Conservation (phyloP, 1,139 yeast species). For the Taphrina populina region DNA sequence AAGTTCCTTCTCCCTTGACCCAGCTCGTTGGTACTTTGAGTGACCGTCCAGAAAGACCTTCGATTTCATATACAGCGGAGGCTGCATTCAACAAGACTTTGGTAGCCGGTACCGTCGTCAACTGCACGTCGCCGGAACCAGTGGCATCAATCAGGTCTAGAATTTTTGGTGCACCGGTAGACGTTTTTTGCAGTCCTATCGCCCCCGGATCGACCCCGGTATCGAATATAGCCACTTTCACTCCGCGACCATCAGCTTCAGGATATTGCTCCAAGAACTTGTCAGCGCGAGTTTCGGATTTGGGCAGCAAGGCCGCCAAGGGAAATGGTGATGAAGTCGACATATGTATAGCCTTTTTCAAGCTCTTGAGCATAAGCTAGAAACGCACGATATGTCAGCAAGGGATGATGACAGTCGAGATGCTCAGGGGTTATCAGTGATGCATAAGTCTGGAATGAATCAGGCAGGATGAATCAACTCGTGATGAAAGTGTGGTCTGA, state of each 20-base stretch:
- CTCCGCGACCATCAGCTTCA: slow-evolving; percentile 36
- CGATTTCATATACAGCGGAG: slow-evolving; percentile 1
- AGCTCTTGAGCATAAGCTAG: slow-evolving; percentile 8
- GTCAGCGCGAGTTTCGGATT: slow-evolving; percentile 35
- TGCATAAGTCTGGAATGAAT: too few relatives aligned
- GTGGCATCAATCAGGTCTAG: slow-evolving; percentile 36
- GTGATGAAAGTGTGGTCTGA: too few relatives aligned
- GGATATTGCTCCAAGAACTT: slow-evolving; percentile 34
- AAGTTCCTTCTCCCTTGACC: slow-evolving; percentile 33
- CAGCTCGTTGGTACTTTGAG: slow-evolving; percentile 33
- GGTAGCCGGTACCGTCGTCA: slow-evolving; percentile 1
- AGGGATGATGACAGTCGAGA: too few relatives aligned
- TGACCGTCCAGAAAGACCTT: slow-evolving; percentile 35
- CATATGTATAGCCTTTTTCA: slow-evolving; percentile 6
- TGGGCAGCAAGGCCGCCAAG: slow-evolving; percentile 15
- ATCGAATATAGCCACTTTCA: slow-evolving; percentile 36
- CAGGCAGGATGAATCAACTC: too few relatives aligned
- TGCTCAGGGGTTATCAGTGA: too few relatives aligned
- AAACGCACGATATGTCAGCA: too few relatives aligned
- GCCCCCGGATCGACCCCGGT: slow-evolving; percentile 38
- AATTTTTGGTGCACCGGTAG: slow-evolving; percentile 35
- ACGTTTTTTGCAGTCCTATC: slow-evolving; percentile 32
- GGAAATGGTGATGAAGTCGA: slow-evolving; percentile 8
- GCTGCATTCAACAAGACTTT: slow-evolving; percentile 3
- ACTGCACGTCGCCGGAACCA: slow-evolving; percentile 34